Evolutionary conservation across 2,329 filamentous ascomycete genomes (phyloP).

Genomic region (Cercospora sp.): DNA sequence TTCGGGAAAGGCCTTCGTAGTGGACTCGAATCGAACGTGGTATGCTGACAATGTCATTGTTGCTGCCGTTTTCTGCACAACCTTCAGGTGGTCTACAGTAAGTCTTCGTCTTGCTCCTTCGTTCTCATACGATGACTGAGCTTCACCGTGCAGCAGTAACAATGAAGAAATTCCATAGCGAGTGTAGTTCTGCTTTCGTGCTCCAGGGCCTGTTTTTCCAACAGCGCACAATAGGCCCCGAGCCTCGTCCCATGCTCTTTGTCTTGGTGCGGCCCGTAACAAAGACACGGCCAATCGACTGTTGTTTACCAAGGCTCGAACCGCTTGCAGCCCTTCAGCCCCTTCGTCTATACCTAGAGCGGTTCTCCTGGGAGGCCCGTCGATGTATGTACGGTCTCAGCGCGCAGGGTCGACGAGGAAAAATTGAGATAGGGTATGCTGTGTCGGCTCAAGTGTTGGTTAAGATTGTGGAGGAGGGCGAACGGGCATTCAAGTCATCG

Average conservation of each 20-base stretch:
- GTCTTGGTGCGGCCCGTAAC: not conserved
- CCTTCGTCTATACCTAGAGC: too few relatives aligned
- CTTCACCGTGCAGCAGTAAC: not conserved
- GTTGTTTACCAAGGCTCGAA: not conserved
- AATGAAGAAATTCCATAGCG: not conserved
- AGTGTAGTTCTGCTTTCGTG: not conserved
- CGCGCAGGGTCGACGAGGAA: not conserved
- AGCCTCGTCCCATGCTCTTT: not conserved
- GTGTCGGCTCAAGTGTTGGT: not conserved
- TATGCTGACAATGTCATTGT: too few relatives aligned
- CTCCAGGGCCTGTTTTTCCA: not conserved
- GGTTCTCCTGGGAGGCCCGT: too few relatives aligned
- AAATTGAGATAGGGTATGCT: not conserved
- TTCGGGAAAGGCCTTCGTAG: not conserved
- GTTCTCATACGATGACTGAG: not conserved
- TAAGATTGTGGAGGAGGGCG: not conserved
- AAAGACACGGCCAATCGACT: not conserved
- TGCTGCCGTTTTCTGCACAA: not conserved
- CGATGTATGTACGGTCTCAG: too few relatives aligned
- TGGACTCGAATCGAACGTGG: not conserved
- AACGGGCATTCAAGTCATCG: not conserved
- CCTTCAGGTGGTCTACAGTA: not conserved
- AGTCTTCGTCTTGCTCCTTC: not conserved
- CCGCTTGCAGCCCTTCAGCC: not conserved
- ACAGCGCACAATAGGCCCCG: not conserved